Base-by-base conservation (phyloP, 208 protist species). In the Angomonas ambiguus region DNA sequence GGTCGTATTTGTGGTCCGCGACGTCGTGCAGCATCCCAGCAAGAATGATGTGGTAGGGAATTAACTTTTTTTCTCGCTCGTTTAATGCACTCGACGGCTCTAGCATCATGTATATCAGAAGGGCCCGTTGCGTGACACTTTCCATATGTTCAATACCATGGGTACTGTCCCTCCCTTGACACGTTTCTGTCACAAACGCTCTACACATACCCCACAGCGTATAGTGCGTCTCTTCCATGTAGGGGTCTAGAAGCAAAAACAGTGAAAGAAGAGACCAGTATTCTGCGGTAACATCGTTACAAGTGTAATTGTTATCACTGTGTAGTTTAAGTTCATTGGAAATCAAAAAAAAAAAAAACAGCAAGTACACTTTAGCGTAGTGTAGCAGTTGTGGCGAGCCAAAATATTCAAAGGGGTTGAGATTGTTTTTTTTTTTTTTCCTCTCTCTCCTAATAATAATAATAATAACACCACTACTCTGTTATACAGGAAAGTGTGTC, bases 21-120 rank as follows among this genome's bases (percentile, higher is more conserved):
- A 93, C 86, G 62, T 95, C 89, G 70, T 95, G 89, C 24, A 95
- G 74, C 89, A 95, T 95, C 16, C 73, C 89, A 24, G 90, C 74
- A 22, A 95, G 66, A 27, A 95, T 83, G 34, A 95, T 71, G 18
- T 78, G 62, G 48, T 79, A 80, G 18, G 82, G 55, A 13, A 27
- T 8, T 16, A 51, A 33, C 2, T 2, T 20, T 2, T 16, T 56
- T 11, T 20, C 5, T 20, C 16, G n/a, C 20, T 57, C 18, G 32
- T 2, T 11, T 3, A 11, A 20, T 31, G 28, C 41, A 4, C 53
- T 13, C 28, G 24, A 51, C 13, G 35, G 5, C 6, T 51, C 31
- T 30, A 72, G 59, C 85, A 92, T 92, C 11, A 75, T 34, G 66
- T 82, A 81, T 31, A 94, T 62, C 31, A 92, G 68, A 20, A 92